Evolutionary conservation across 2,329 filamentous ascomycete species (phyloP), one percentile per base, ranked within the genome.

Genomic region (Byssochlamys sp.): DNA sequence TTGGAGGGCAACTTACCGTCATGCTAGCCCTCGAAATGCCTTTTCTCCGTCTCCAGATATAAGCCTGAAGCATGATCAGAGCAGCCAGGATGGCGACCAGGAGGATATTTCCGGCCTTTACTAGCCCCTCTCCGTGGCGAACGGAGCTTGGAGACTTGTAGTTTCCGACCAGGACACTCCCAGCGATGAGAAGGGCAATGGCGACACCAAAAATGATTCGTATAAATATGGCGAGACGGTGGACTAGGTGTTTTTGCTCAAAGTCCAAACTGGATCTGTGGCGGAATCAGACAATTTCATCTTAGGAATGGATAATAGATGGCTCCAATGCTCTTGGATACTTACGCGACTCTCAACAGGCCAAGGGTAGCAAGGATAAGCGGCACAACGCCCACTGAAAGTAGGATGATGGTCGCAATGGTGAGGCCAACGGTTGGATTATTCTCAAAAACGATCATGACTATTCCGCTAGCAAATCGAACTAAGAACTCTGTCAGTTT

Each of bases 321-420:
- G 1, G 29, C 29, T 31, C 7, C 7, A 2, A 2, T 2, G 29
- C 11, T 31, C 29, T 31, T 10, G 29, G 29, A 31, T 24, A 60
- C 62, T 58, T 57, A 65, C 63, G 65, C 64, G 29, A 66, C 62
- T 26, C 63, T 61, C 27, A 66, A 54, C 2, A 64, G 58, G 5
- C 63, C 65, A 26, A 66, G 54, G 6, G 65, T 67, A 14, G 65
- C 65, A 10, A 60, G 62, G 11, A 67, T 63, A 26, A 66, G 59
- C 4, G 65, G 65, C 48, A 66, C 61, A 24, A 66, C 57, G n/a
- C 65, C 65, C 7, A 63, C 58, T 54, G 63, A 66, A 14, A 62
- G 55, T 2, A 67, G 60, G 25, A 67, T 66, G 1, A 57, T 33
- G 0, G 61, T 52, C 7, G 61, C 65, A 9, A 66, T 54, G 24